Evolutionary conservation across 257 asterid genomes (phyloP).

Genomic region (Cordia subcordata): DNA sequence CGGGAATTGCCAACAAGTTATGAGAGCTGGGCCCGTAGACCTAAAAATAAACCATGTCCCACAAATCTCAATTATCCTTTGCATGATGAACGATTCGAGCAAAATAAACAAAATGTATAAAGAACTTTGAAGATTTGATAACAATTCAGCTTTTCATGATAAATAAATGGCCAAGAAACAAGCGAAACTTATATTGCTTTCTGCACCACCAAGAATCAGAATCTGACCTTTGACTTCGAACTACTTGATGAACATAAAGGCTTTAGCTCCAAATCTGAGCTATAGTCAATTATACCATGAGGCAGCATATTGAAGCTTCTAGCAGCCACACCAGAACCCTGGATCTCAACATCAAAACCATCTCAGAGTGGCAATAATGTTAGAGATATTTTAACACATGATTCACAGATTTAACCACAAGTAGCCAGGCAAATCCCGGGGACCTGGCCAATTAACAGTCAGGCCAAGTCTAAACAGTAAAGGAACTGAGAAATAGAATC

Average conservation of each 20-base stretch:
- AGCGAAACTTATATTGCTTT: too few relatives aligned
- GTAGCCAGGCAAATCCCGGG: background rate
- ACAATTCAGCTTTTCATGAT: too few relatives aligned
- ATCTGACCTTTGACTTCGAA: conserved; percentile 48
- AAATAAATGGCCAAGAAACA: background rate
- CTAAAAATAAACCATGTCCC: conserved; percentile 31
- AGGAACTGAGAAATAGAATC: background rate
- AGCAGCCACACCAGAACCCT: conserved; percentile 35
- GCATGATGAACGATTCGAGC: too few relatives aligned
- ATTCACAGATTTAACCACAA: background rate
- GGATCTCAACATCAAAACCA: conserved; percentile 15
- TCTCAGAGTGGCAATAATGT: background rate
- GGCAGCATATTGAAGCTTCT: conserved; percentile 43
- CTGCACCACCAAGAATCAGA: background rate
- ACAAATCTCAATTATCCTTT: too few relatives aligned
- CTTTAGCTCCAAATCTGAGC: conserved; percentile 61
- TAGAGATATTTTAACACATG: background rate
- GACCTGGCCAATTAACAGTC: background rate
- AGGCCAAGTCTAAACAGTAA: background rate
- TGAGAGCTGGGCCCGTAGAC: conserved; percentile 27
- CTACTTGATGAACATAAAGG: conserved; percentile 55
- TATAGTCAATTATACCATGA: conserved; percentile 48
- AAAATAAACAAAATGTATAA: too few relatives aligned
- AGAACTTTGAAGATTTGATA: too few relatives aligned
- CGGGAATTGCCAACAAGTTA: conserved; percentile 77